Base-by-base conservation (phyloP, 495 filamentous ascomycete species). In the Aspergillus baeticus region DNA sequence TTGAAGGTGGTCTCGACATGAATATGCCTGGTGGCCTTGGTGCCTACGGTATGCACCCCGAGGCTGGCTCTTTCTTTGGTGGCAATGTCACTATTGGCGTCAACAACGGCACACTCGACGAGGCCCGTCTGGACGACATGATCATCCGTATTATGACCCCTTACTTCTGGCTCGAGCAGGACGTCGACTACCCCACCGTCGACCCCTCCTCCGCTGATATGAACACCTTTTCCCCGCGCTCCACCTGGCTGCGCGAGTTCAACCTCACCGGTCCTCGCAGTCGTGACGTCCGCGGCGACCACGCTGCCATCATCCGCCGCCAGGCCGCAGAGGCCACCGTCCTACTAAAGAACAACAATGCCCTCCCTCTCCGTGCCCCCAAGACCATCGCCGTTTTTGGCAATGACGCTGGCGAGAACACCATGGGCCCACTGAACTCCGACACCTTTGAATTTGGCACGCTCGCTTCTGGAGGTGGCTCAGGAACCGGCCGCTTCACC, bases 1-100 rank as follows among this genome's bases (percentile, higher is more conserved):
- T 49, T 18, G 11, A 36, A 31, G 22, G 46, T 33, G 46, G 46
- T 14, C 46, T 36, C 7, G 46, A 49, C 13, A 49, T 69, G 15
- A 20, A 49, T 31, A 49, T 49, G 46, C 46, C 46, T 8, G 46
- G 46, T 36, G 46, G 46, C 22, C 31, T 49, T 10, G 46, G 46
- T 22, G 10, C 46, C 6, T 49, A 49, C 31, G 46, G 46, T 10
- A 10, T 14, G 17, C 36, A 17, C 46, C 8, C 14, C 17, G 36
- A 21, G 2, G 15, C 33, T 17, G 31, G 46, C 31, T 49, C 46
- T 2, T 49, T 49, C 46, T 49, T 49, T 11, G 46, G 46, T 20
- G 33, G 33, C 17, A 49, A 49, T 36, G 46, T 49, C 15, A 49
- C 46, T 3, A 15, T 2, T 3, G 46, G 31, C 2, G 46, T 49